Base-by-base conservation (phyloP, 805 yeast species). In the Tetrapisispora fleetii region DNA sequence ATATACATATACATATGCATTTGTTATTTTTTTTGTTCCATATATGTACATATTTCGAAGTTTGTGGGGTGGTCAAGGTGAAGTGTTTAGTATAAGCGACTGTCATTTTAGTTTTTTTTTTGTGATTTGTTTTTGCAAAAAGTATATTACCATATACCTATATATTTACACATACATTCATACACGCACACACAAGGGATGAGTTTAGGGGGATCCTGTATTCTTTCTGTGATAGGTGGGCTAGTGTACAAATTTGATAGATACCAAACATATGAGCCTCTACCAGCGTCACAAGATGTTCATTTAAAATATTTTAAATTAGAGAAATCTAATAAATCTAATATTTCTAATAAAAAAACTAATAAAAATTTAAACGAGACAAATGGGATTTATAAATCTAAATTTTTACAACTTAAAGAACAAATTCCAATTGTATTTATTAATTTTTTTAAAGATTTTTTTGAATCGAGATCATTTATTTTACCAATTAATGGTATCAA, bases 171-270 rank as follows among this genome's bases (percentile, higher is more conserved):
- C n/a, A n/a, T n/a, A n/a, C n/a, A 24, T 24, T 24, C 8, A 24
- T 24, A 38, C 16, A 24, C 33, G 11, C 22, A 39, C 16, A 7
- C 16, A 40, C n/a, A n/a, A n/a, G n/a, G 18, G 9, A 64, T 64
- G 68, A 62, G 67, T 54, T 56, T 64, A 33, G 55, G 57, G n/a
- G 62, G 60, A 18, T 54, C 65, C n/a, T 52, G 63, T 38, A 37
- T 56, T 8, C 45, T 63, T 21, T 55, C 67, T 14, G 67, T 59
- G 11, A 43, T 62, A 27, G 67, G 67, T 16, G 67, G 59, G 11
- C 39, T 60, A 11, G 49, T 52, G 9, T 60, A 58, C 48, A 63
- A 62, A 38, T 61, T 52, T 38, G 64, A 57, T 38, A 48, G 54
- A 32, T 47, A 53, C n/a, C 67, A 63, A 40, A 48, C 41, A 40